Conservation (phyloP, 306 rosid species). For the Gastrolobium bilobum region DNA sequence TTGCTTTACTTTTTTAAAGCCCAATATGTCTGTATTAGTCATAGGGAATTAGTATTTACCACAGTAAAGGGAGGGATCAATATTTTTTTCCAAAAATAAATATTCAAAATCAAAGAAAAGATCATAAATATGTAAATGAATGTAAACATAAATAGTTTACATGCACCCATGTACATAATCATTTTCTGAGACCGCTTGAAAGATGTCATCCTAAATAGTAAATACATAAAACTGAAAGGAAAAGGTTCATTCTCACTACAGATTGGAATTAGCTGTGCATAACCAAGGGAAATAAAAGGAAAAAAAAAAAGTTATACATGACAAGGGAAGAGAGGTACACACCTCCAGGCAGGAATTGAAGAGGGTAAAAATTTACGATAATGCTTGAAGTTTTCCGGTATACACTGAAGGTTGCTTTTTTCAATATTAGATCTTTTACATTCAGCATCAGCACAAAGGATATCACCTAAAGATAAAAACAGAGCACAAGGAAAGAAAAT, state of each 20-base stretch:
- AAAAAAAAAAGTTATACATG: neutral
- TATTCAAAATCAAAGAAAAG: constrained; percentile 10
- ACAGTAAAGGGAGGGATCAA: neutral
- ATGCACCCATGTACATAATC: neutral
- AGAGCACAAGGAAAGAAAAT: constrained; percentile 9
- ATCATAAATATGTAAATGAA: neutral
- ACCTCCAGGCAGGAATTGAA: constrained; percentile 68
- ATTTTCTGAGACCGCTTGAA: constrained; percentile 1
- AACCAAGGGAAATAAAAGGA: constrained; percentile 17
- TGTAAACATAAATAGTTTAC: constrained; percentile 26
- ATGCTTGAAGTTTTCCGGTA: constrained; percentile 35
- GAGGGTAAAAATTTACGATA: constrained; percentile 57
- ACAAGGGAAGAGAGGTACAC: constrained; percentile 53
- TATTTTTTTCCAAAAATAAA: neutral
- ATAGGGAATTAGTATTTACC: neutral
- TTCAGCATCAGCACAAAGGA: constrained; percentile 36
- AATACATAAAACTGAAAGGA: constrained; percentile 12
- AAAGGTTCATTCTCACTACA: constrained; percentile 9
- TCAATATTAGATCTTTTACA: constrained; percentile 38
- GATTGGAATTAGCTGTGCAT: constrained; percentile 20
- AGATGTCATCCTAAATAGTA: neutral
- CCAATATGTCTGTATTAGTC: neutral
- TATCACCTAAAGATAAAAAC: constrained; percentile 49
- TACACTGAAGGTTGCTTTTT: constrained; percentile 43
- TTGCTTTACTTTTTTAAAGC: neutral